Conservation (phyloP, 129 eudicot species). For the Flaveria linearis region DNA sequence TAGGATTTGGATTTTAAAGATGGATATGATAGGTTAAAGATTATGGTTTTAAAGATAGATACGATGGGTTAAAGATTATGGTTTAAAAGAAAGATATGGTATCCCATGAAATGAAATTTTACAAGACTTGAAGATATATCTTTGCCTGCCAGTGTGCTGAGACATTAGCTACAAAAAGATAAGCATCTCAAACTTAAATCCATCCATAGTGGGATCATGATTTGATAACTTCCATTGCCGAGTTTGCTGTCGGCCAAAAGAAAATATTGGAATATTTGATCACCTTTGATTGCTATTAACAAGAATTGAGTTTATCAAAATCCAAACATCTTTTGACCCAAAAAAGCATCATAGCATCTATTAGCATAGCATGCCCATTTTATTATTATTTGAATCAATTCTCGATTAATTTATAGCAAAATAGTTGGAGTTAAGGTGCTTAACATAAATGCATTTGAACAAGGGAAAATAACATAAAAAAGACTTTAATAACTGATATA, state of each 20-base stretch:
- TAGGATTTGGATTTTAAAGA: not conserved
- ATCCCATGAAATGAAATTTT: not conserved
- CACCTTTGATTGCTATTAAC: not conserved
- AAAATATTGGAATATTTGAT: conserved; percentile 27
- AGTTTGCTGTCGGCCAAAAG: conserved; percentile 61
- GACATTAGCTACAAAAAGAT: conserved; percentile 33
- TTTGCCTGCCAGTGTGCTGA: conserved; percentile 36
- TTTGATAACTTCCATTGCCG: conserved; percentile 42
- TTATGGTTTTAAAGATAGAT: not conserved
- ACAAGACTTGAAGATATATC: conserved; percentile 26
- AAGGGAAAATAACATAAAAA: no score
- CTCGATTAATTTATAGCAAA: no score
- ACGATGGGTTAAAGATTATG: conserved; percentile 7
- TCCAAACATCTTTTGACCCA: conserved; percentile 1
- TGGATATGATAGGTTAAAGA: no score
- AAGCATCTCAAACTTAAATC: conserved; percentile 34
- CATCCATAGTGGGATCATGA: conserved; percentile 56
- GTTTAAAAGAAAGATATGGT: not conserved
- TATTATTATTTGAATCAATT: no score
- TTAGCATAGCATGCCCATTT: not conserved
- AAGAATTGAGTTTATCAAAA: not conserved
- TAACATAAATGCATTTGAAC: no score
- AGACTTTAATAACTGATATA: no score
- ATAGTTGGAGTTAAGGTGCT: no score
- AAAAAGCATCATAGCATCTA: not conserved